A percentile compares a stretch with the other conserved stretches of the same genome.
Conservation (phyloP, 2,329 filamentous ascomycete species). For the Ophiostoma sp. region DNA sequence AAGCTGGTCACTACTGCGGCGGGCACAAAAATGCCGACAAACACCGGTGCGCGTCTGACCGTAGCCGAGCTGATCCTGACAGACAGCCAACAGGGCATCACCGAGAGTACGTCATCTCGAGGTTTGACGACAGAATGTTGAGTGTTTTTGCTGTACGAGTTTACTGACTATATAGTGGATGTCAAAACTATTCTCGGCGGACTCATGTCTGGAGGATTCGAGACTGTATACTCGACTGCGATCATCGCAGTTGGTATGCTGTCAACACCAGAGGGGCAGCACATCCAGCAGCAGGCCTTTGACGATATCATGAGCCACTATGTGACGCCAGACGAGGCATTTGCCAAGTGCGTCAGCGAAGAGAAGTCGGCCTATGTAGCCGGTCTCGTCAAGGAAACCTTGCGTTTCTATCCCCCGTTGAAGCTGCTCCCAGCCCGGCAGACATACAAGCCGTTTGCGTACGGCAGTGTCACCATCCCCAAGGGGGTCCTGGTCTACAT, state of each 20-base stretch:
- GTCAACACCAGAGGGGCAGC: neutral
- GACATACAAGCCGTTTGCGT: neutral
- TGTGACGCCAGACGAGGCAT: neutral
- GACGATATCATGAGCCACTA: neutral
- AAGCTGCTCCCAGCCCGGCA: neutral
- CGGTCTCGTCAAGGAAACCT: neutral
- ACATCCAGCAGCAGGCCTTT: neutral
- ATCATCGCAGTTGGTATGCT: constrained; percentile 12
- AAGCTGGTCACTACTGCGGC: neutral
- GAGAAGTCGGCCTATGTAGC: neutral
- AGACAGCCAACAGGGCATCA: neutral
- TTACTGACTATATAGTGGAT: neutral
- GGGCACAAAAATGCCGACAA: neutral
- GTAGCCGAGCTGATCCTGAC: neutral
- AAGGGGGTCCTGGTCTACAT: neutral
- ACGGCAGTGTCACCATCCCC: neutral
- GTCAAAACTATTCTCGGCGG: neutral
- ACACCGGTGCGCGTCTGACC: neutral
- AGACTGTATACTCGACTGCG: neutral
- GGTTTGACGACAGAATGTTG: neutral
- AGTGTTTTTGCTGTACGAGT: no score
- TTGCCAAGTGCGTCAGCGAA: neutral
- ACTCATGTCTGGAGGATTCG: neutral
- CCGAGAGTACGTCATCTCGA: neutral
- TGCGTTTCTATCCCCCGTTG: neutral